Evolutionary conservation across 176 grass and related monocot species (phyloP).

Genomic region (Bromus sterilis): DNA sequence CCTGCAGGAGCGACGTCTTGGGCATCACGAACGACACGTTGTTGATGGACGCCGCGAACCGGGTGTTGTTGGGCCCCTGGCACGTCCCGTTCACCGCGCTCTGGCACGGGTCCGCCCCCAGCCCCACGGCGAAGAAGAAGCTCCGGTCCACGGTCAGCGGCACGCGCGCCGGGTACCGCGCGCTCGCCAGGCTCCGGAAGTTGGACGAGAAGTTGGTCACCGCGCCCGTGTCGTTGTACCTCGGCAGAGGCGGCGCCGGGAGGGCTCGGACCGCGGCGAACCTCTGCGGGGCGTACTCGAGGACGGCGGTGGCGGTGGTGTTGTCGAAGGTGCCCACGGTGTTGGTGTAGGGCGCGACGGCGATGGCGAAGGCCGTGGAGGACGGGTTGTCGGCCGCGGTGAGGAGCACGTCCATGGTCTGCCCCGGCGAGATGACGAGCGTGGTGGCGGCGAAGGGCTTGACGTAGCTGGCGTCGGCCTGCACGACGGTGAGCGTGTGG

Average conservation of each 20-base stretch:
- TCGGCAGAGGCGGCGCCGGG: slow-evolving; percentile 34
- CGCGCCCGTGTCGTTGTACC: slow-evolving; percentile 55
- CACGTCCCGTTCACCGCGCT: slow-evolving; percentile 45
- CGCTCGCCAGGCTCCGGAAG: slow-evolving; percentile 65
- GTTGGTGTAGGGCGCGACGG: slow-evolving; percentile 47
- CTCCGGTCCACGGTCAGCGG: slow-evolving; percentile 31
- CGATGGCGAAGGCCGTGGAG: slow-evolving; percentile 39
- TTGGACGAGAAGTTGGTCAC: slow-evolving; percentile 54
- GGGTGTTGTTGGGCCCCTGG: slow-evolving; percentile 63
- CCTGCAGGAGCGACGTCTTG: slow-evolving; percentile 47
- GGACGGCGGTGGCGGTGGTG: slow-evolving; percentile 52
- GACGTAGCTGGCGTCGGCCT: slow-evolving; percentile 67
- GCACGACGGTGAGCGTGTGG: slow-evolving; percentile 65
- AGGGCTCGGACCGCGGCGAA: neutral
- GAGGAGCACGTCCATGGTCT: slow-evolving; percentile 75
- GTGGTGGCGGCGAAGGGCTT: slow-evolving; percentile 50
- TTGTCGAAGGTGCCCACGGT: slow-evolving; percentile 73
- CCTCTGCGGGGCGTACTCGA: slow-evolving; percentile 44
- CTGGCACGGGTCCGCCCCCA: slow-evolving; percentile 50
- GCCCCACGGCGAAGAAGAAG: slow-evolving; percentile 74
- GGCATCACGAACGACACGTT: slow-evolving; percentile 73
- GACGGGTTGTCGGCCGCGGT: neutral
- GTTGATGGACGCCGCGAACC: slow-evolving; percentile 65
- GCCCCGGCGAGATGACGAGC: slow-evolving; percentile 57
- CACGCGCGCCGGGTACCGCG: slow-evolving; percentile 47